Percentiles rank a stretch among this genome's conserved stretches.
These are phyloP conservation scores for Cystofilobasidium macerans DNA, from an alignment of 768 basidiomycete genomes.

Conservation along the genomic window DNA sequence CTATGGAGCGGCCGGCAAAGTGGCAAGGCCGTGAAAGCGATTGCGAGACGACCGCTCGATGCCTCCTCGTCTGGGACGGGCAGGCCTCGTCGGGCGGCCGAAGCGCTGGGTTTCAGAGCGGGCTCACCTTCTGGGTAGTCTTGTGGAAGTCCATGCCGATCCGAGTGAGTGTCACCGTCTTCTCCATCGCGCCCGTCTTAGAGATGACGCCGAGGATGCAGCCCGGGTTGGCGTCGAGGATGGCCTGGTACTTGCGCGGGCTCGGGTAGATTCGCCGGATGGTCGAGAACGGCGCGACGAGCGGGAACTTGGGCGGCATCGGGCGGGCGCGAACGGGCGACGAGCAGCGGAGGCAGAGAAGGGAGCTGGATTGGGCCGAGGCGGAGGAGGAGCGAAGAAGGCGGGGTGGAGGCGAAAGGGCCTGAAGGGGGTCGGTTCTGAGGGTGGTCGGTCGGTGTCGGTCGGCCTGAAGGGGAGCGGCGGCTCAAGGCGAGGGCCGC, in stretches of 20 bases:
- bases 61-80: too few species aligned
- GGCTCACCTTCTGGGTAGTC: not conserved
- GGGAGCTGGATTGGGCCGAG: not conserved
- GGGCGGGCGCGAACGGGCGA: not conserved
- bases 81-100: too few species aligned
- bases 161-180: not conserved
- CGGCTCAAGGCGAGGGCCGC: too few species aligned
- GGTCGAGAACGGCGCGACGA: not conserved
- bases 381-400: not conserved
- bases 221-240: not conserved
- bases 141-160: not conserved
- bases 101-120: not conserved
- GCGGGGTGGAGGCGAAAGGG: not conserved
- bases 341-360: not conserved
- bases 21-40: too few species aligned
- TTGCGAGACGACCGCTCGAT: too few species aligned
- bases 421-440: not conserved
- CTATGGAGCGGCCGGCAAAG: too few species aligned
- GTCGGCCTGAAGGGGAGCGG: too few species aligned
- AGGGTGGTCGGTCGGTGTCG: not conserved
- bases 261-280: not conserved
- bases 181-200: not conserved
- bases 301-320: conserved; percentile 4
- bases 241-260: not conserved
- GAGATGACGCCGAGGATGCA: not conserved